Evolutionary conservation across 2,329 filamentous ascomycete genomes (phyloP), one percentile per base, ranked within the genome.

Genomic region (Fusarium verrucosum): DNA sequence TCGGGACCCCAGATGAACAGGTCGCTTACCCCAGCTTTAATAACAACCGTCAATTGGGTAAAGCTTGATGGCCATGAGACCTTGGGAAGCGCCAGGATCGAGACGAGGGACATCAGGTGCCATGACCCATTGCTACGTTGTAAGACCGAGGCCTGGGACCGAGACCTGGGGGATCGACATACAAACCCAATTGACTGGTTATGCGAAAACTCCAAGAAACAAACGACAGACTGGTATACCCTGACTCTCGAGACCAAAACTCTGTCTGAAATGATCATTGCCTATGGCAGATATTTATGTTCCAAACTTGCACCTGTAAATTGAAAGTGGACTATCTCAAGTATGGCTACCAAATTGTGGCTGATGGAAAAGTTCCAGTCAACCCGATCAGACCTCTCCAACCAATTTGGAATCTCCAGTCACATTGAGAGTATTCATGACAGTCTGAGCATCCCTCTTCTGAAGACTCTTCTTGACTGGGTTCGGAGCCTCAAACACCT

Each of bases 401-500:
- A 45, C 60, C 17, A 70, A 54, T 66, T 79, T 77, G n/a, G 63
- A 66, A 7, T 74, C 57, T 10, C 64, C 58, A 4, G 58, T 59
- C 11, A 75, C 70, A 46, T 75, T 73, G 50, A 80, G 66, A 14
- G 76, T 80, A 30, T 79, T 77, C 62, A 82, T 69, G 4, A 82
- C 80, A 5, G 80, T 82, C 52, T 75, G 72, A 1, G 78, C 78
- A 57, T 71, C 77, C 47, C 81, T 70, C 72, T 78, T 79, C 69
- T 79, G 74, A 37, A 80, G 60, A 58, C 75, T 78, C 73, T 79
- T 80, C 72, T 78, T 79, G 16, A 82, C 80, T 0, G 81, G 81
- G 65, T 82, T 78, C 3, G 70, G 74, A 0, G 79, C 71, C n/a
- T 76, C 73, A 65, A 83, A 83, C 25, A 87, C 83, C 52, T 81